These are phyloP conservation scores for Oleoguttula mirabilis DNA, from an alignment of 495 filamentous ascomycete genomes.

Conservation along the genomic window DNA sequence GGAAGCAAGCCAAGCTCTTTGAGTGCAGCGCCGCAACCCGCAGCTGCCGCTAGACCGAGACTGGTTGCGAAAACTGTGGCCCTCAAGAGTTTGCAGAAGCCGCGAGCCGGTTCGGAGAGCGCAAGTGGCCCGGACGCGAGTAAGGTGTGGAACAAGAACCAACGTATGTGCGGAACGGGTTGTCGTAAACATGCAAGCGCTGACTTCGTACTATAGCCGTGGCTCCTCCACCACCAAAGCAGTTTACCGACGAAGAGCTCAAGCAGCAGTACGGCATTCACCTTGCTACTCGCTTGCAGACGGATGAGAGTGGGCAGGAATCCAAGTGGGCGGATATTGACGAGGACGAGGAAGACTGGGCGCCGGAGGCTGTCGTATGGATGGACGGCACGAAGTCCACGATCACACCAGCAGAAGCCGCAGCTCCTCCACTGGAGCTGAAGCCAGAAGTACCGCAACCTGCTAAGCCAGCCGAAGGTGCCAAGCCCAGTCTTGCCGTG, in stretches of 20 bases:
- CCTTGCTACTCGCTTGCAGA: conserved; percentile 77
- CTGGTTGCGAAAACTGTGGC: conserved; percentile 56
- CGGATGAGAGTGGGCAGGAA: conserved; percentile 70
- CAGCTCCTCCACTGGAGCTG: conserved; percentile 3
- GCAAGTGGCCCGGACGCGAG: conserved; percentile 49
- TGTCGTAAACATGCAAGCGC: neutral
- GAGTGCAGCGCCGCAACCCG: conserved; percentile 39
- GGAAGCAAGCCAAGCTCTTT: conserved; percentile 27
- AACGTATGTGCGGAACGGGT: conserved; percentile 48
- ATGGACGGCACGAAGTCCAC: conserved; percentile 91
- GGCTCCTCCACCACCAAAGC: conserved; percentile 69
- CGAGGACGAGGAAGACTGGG: conserved; percentile 97
- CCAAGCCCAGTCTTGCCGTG: conserved; percentile 6
- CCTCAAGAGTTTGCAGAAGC: conserved; percentile 38
- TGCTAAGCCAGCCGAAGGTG: conserved; percentile 9
- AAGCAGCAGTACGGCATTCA: conserved; percentile 95
- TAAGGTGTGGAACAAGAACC: conserved; percentile 95
- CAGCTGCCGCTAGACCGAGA: conserved; percentile 40
- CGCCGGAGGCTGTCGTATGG: conserved; percentile 91
- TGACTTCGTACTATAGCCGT: conserved; percentile 42
- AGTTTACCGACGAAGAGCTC: conserved; percentile 92
- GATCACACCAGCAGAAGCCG: conserved; percentile 40
- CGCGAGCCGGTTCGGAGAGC: conserved; percentile 17
- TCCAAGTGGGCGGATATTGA: conserved; percentile 98
- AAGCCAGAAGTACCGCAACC: conserved; percentile 4